These are phyloP conservation scores for Metschnikowia drakensbergensis DNA, from an alignment of 805 yeast species.

Conservation along the genomic window DNA sequence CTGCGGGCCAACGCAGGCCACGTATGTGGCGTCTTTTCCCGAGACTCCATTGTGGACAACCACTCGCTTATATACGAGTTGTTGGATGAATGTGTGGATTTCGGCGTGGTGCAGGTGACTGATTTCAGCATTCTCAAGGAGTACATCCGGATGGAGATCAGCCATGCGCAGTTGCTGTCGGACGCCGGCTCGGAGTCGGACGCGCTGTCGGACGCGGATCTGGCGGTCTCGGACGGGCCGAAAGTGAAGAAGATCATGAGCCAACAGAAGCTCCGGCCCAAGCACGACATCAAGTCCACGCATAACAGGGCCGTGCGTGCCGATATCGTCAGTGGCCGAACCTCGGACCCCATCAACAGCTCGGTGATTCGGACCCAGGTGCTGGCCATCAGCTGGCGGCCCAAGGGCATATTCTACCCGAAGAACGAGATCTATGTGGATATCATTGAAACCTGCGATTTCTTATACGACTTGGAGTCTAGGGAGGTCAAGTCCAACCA, in stretches of 20 bases:
- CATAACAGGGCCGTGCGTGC: constrained; percentile 36
- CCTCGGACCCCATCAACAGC: constrained; percentile 46
- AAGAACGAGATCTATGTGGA: constrained; percentile 44
- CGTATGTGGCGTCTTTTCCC: constrained; percentile 2
- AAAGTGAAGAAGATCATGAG: constrained; percentile 7
- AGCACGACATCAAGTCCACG: constrained; percentile 29
- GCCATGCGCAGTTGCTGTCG: constrained; percentile 11
- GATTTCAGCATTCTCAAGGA: constrained; percentile 76
- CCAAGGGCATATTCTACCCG: constrained; percentile 42
- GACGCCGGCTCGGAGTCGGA: constrained; percentile 7
- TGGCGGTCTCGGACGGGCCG: constrained; percentile 1
- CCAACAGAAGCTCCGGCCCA: neutral
- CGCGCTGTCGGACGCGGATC: constrained; percentile 9
- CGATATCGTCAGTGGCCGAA: constrained; percentile 26
- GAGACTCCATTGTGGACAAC: constrained; percentile 66
- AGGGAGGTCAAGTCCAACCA: constrained; percentile 29
- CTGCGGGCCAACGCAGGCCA: neutral
- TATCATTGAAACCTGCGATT: constrained; percentile 37
- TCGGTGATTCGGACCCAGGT: constrained; percentile 75
- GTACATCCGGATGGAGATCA: constrained; percentile 59
- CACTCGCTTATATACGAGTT: constrained; percentile 71
- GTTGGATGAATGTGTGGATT: constrained; percentile 87
- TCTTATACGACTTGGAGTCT: constrained; percentile 31
- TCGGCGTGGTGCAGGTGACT: constrained; percentile 81
- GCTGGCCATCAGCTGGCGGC: constrained; percentile 47